Conservation (phyloP, 192 early-diverging fungal genomes). For the Mortierella claussenii region DNA sequence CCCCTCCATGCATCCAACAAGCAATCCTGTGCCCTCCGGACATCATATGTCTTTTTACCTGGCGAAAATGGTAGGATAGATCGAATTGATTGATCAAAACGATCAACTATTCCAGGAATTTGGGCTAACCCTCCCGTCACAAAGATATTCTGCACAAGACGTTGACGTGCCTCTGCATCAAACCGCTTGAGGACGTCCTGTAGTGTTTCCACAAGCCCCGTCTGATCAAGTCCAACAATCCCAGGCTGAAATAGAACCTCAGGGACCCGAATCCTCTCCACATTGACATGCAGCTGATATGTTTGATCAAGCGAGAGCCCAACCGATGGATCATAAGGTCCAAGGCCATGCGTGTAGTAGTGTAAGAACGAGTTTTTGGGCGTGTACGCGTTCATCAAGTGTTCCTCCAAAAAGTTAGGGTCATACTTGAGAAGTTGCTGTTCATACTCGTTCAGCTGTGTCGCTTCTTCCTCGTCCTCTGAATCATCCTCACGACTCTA, state of each 20-base stretch:
- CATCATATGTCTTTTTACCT: conserved; percentile 54
- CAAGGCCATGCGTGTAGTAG: conserved; percentile 72
- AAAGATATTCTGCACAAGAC: conserved; percentile 74
- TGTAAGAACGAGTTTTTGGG: conserved; percentile 80
- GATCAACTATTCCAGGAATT: conserved; percentile 70
- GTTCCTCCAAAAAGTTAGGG: conserved; percentile 76
- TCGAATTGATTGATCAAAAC: conserved; percentile 70
- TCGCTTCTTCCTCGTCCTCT: conserved; percentile 80
- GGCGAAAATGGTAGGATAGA: conserved; percentile 71
- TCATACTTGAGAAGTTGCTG: conserved; percentile 77
- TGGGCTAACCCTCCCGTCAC: conserved; percentile 83
- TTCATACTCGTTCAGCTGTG: conserved; percentile 76
- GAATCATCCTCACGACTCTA: conserved; percentile 83
- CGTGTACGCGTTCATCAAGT: conserved; percentile 73
- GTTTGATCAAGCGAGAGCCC: conserved; percentile 61
- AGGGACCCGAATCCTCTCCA: conserved; percentile 91
- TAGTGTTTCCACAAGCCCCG: conserved; percentile 85
- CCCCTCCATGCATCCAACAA: conserved; percentile 87
- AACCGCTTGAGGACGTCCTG: conserved; percentile 71
- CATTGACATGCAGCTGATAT: conserved; percentile 89
- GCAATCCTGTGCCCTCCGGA: conserved; percentile 75
- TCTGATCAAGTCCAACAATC: conserved; percentile 88
- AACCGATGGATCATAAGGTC: conserved; percentile 70
- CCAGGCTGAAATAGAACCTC: conserved; percentile 92
- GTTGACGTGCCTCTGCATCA: conserved; percentile 52